Percentiles rank a stretch among this genome's conserved stretches.
Conservation (phyloP, 2,329 filamentous ascomycete species). For the Calonectria montana region DNA sequence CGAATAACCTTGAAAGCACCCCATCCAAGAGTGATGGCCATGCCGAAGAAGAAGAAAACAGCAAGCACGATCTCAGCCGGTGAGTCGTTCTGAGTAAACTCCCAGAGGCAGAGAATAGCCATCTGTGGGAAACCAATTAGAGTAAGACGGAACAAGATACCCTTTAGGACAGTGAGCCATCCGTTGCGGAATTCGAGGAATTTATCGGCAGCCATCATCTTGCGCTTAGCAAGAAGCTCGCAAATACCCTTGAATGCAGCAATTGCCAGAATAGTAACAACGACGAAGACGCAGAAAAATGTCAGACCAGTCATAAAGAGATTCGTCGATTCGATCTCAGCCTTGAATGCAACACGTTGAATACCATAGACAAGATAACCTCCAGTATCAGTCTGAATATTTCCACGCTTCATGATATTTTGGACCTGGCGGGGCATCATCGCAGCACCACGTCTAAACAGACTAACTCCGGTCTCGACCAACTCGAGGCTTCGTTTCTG, state of each 20-base stretch:
- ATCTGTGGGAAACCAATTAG: constrained; percentile 94
- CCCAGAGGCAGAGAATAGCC: constrained; percentile 91
- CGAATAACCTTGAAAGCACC: constrained; percentile 90
- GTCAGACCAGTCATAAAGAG: constrained; percentile 91
- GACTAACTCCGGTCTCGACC: constrained; percentile 51
- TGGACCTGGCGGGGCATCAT: constrained; percentile 59
- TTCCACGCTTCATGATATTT: constrained; percentile 64
- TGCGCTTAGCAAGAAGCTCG: constrained; percentile 79
- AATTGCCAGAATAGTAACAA: constrained; percentile 78
- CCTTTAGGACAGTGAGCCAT: constrained; percentile 92
- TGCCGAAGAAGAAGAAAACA: constrained; percentile 87
- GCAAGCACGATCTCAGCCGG: constrained; percentile 87
- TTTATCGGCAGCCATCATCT: constrained; percentile 84
- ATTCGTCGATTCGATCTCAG: constrained; percentile 88
- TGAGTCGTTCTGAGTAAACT: constrained; percentile 88
- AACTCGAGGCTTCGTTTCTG: constrained; percentile 68
- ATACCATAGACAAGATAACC: constrained; percentile 81
- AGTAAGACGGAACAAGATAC: constrained; percentile 90
- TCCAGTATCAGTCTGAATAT: constrained; percentile 65
- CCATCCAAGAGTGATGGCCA: constrained; percentile 83
- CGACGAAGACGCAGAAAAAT: constrained; percentile 88
- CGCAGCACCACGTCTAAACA: constrained; percentile 67
- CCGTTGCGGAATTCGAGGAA: constrained; percentile 95
- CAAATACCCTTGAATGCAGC: constrained; percentile 83
- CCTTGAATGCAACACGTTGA: constrained; percentile 87